Evolutionary conservation across 2,329 filamentous ascomycete species (phyloP), one percentile per base, ranked within the genome.

Genomic region (Penicillium sp.): DNA sequence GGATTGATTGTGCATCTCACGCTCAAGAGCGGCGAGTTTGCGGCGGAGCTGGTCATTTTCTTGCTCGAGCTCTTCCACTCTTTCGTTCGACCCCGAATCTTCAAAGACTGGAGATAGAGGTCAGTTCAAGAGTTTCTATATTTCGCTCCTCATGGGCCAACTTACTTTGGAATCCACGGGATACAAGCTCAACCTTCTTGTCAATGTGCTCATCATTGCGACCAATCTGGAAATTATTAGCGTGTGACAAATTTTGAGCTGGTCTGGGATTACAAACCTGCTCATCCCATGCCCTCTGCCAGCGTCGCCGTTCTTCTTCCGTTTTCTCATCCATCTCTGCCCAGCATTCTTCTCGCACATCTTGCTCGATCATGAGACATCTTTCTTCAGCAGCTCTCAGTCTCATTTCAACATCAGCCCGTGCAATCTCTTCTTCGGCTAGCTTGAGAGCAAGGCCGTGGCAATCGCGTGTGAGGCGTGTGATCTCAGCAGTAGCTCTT

Each of bases 321-420:
- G 97, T 81, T 11, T 86, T 84, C 58, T 84, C 79, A 69, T 99
- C 94, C 79, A 96, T 95, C 69, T 97, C 94, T 2, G 79, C 81
- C 65, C 87, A 92, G 66, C 92, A 93, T 65, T 97, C 93, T 68
- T 97, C 93, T 23, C 94, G 87, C 31, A 97, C 85, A 6, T 88
- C 87, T 65, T 90, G 87, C 71, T 99, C 94, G 13, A 96, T 79
- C 50, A 90, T 86, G 43, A 90, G 84, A 75, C 90, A 81, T 65
- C 78, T 79, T 51, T 81, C 79, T 68, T 86, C 83, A 1, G 83
- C 86, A 4, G 85, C 86, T 38, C 86, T 79, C 61, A 93, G 83
- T 62, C 87, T 87, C 2, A 87, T 82, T 69, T 97, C 92, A 3
- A 88, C 86, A 36, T 90, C 84, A 48, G 85, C 77, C 2, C 92